These are phyloP conservation scores for Hamiltosporidium magnivora DNA, from an alignment of 371 early-diverging fungal species.

Conservation along the genomic window DNA sequence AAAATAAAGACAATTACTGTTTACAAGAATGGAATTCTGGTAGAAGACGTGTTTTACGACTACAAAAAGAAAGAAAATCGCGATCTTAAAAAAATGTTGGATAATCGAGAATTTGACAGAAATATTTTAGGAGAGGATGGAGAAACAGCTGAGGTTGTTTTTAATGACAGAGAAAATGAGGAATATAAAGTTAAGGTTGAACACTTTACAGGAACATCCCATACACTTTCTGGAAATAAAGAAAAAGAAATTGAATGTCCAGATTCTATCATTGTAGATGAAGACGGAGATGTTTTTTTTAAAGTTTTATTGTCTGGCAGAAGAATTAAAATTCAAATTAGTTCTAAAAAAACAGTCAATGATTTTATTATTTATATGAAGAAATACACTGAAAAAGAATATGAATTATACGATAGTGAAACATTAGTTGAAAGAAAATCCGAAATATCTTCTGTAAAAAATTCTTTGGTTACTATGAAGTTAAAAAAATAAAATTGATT, in stretches of 20 bases:
- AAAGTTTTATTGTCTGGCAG: slow-evolving; percentile 12
- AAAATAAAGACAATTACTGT: slow-evolving; percentile 6
- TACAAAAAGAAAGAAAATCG: slow-evolving; percentile 17
- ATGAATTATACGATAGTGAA: background rate
- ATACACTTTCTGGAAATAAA: background rate
- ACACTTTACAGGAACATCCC: background rate
- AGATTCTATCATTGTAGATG: slow-evolving; percentile 11
- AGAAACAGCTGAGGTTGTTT: slow-evolving; percentile 12
- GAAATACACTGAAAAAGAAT: slow-evolving; percentile 5
- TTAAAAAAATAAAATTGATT: too few species aligned
- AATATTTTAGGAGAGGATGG: slow-evolving; percentile 6
- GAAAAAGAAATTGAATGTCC: slow-evolving; percentile 1
- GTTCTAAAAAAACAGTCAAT: background rate
- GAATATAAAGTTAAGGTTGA: slow-evolving; percentile 5
- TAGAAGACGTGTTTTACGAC: slow-evolving; percentile 23
- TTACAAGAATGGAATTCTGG: slow-evolving; percentile 29
- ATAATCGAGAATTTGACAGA: slow-evolving; percentile 19
- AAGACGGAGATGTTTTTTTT: slow-evolving; percentile 17
- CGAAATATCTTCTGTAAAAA: background rate
- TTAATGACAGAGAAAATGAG: slow-evolving; percentile 13
- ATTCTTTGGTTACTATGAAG: background rate
- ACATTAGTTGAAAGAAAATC: background rate
- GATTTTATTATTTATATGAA: slow-evolving; percentile 19
- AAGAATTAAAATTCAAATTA: slow-evolving; percentile 13
- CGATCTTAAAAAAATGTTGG: slow-evolving; percentile 20